Base-by-base conservation (phyloP, 2,329 filamentous ascomycete genomes). In the Cryphonectria radicalis region DNA sequence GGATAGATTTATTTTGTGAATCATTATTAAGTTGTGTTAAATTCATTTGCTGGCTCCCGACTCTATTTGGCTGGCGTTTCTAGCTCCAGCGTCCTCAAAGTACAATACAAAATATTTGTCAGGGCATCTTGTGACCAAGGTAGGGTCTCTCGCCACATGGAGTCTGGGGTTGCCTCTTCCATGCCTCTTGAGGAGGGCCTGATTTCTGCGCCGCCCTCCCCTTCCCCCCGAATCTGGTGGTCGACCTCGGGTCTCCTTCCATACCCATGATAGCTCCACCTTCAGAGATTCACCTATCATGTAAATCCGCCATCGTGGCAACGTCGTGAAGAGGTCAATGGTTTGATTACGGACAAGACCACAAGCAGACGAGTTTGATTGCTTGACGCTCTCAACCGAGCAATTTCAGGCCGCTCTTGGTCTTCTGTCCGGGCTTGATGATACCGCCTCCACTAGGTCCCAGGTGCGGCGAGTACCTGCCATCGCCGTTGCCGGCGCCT, bases 391-490 rank as follows among this genome's bases (percentile, higher is more conserved):
- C 67, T 84, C 79, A 91, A 70, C 89, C 89, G 63, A 91, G 80
- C 68, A 91, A 78, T 75, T 86, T 88, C 73, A 91, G 78, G 0
- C 89, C 89, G 50, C 89, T 89, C 82, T 91, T 90, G n/a, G 88
- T 91, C 84, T 90, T 91, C 76, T 89, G 86, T 2, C 89, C 89
- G 0, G 88, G 84, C 81, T 91, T 91, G 50, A 85, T 85, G 37
- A 91, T 82, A 22, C 89, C 89, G 25, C 81, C 85, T 19, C 78
- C 79, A 73, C 80, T 79, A 50, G 87, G 85, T 0, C 87, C 88
- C 10, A 89, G 77, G 65, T 82, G 81, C 10, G 87, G 83, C 76
- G 89, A 87, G 74, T 86, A 86, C 32, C 74, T 74, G 65, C 78
- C 79, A 46, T 79, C 79, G 32, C 76, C 75, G 53, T 74, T 76